Base-by-base conservation (phyloP, 192 early-diverging fungal genomes). In the Spizellomyces punctatus region DNA sequence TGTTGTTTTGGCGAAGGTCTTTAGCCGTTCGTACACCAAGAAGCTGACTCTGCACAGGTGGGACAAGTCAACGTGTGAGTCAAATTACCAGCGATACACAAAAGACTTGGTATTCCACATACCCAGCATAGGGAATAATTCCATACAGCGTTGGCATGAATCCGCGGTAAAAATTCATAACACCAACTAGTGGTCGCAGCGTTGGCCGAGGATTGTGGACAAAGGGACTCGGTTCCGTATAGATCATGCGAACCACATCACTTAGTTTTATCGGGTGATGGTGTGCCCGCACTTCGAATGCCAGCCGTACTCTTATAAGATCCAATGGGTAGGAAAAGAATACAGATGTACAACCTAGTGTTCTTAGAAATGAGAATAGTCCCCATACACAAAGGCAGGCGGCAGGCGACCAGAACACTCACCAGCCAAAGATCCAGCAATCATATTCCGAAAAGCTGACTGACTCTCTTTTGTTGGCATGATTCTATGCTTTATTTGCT, bases 101-200 rank as follows among this genome's bases (percentile, higher is more conserved):
- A 0, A 61, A 16, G 10, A 58, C 12, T 21, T 8, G 17, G 14
- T 42, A 63, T 5, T 3, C 22, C 12, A 44, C 72, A 14, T 61
- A 74, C 72, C 97, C 97, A 17, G 94, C 97, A 71, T 99, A 99
- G 5, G 97, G 97, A 17, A 98, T 86, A 85, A 99, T 99, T 9
- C 97, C 97, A 70, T 85, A 84, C 19, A 97, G 71, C 10, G 95
- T 89, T 19, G 94, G 90, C n/a, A 91, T 69, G 68, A 96, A 95
- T 52, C 97, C 97, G 17, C 95, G 85, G 78, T 96, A 99, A 78
- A 97, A 98, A 80, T 98, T 99, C n/a, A 82, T 64, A 7, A 92
- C 49, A 36, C 83, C 79, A 42, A 59, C 66, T 1, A 75, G 45
- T 10, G 70, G 69, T 43, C 46, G 42, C 42, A 71, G 41, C 27